These are phyloP conservation scores for Cystobasidium sp. DNA, from an alignment of 1,284 basidiomycete species.

Conservation along the genomic window DNA sequence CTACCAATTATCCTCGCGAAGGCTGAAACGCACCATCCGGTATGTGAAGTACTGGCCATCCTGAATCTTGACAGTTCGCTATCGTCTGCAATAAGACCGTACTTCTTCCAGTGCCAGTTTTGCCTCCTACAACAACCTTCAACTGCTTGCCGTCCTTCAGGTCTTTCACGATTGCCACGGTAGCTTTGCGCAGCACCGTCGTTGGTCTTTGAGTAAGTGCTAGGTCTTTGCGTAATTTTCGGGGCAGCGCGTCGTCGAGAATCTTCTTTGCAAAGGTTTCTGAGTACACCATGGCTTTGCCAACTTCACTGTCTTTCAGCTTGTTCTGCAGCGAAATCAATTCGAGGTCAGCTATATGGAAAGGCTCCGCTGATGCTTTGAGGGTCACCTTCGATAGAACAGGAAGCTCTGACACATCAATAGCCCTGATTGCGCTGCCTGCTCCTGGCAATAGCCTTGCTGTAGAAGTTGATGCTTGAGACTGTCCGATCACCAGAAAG, in stretches of 20 bases:
- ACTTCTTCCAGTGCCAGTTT: constrained; percentile 19
- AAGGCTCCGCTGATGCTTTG: neutral
- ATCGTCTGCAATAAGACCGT: constrained; percentile 38
- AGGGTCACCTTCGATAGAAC: constrained; percentile 13
- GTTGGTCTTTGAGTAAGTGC: constrained; percentile 21
- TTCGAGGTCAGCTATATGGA: neutral
- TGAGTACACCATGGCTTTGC: constrained; percentile 21
- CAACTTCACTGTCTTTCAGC: constrained; percentile 14
- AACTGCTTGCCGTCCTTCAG: constrained; percentile 14
- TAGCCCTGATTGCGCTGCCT: neutral
- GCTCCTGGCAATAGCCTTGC: constrained; percentile 10
- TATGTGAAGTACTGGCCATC: constrained; percentile 32
- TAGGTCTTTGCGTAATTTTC: constrained; percentile 22
- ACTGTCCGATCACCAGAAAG: neutral
- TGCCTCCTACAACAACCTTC: constrained; percentile 13
- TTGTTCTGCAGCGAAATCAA: neutral
- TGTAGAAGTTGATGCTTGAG: constrained; percentile 10
- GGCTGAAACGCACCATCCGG: constrained; percentile 19
- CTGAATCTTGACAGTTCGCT: constrained; percentile 24
- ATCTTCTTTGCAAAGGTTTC: constrained; percentile 11
- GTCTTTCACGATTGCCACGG: constrained; percentile 10
- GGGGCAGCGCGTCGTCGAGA: constrained; percentile 14
- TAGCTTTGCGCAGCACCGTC: constrained; percentile 36
- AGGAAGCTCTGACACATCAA: constrained; percentile 30
- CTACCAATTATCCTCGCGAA: neutral